These are phyloP conservation scores for Solanum sitiens DNA, from an alignment of 257 asterid genomes.

Conservation along the genomic window DNA sequence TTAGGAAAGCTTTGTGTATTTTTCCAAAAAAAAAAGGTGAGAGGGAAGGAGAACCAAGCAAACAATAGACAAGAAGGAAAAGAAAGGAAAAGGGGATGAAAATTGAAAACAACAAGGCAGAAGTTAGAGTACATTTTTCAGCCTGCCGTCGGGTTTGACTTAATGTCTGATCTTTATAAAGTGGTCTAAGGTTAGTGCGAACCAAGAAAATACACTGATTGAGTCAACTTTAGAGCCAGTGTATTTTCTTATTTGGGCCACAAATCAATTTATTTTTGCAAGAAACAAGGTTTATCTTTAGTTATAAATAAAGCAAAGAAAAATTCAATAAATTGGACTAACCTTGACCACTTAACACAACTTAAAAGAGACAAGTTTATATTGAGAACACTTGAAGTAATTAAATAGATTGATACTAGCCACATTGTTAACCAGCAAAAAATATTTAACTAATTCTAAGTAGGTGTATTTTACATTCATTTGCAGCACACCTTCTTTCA, in stretches of 20 bases:
- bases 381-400: neutral
- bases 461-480: neutral
- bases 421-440: neutral
- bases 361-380: neutral
- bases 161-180: neutral
- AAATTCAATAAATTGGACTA: neutral
- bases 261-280: neutral
- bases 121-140: neutral
- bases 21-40: neutral
- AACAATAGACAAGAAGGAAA: neutral
- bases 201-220: neutral
- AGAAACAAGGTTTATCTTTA: neutral
- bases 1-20: neutral
- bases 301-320: neutral
- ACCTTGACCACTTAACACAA: neutral
- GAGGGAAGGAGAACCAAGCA: neutral
- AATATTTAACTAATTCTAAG: neutral
- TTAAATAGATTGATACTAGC: neutral
- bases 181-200: neutral
- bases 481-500: neutral
- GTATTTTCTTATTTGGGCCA: neutral
- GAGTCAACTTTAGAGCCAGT: neutral
- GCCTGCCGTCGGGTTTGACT: neutral
- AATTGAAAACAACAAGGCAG: neutral
- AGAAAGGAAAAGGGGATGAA: neutral